Conservation (phyloP, 75 land plant species). For the Picea sitchensis region DNA sequence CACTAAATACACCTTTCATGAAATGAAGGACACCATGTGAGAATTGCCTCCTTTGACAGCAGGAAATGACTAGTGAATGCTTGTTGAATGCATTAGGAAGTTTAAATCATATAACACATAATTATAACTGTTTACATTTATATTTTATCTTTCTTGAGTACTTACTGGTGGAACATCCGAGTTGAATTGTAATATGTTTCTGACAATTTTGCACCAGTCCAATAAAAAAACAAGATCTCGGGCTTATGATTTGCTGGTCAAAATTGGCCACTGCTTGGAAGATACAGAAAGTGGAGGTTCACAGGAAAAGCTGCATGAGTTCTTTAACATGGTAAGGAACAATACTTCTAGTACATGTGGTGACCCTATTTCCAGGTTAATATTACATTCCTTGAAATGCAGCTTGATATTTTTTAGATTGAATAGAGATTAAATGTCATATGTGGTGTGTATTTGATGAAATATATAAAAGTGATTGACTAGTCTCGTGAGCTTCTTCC, state of each 20-base stretch:
- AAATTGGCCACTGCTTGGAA: constrained; percentile 78
- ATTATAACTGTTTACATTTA: not conserved
- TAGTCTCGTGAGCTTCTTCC: not conserved
- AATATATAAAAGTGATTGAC: not conserved
- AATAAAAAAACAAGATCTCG: constrained; percentile 90
- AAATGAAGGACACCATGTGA: not conserved
- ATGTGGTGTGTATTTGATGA: not conserved
- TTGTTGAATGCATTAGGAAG: not conserved
- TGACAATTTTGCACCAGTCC: constrained; percentile 39
- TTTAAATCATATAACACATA: not conserved
- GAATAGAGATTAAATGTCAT: too few relatives aligned
- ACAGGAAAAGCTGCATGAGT: constrained; percentile 57
- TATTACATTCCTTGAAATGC: too few relatives aligned
- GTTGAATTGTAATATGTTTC: not conserved
- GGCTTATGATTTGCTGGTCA: constrained; percentile 87
- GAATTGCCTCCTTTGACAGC: not conserved
- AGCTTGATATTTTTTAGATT: too few relatives aligned
- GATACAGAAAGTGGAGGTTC: constrained; percentile 61
- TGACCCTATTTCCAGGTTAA: not conserved
- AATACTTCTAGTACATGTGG: not conserved
- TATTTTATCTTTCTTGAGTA: not conserved
- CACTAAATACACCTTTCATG: not conserved
- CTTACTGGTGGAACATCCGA: not conserved
- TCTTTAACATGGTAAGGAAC: constrained; percentile 79
- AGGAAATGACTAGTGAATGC: too few relatives aligned